Evolutionary conservation across 345 rosid genomes (phyloP), one percentile per base, ranked within the genome.

Genomic region (Salix brachista): DNA sequence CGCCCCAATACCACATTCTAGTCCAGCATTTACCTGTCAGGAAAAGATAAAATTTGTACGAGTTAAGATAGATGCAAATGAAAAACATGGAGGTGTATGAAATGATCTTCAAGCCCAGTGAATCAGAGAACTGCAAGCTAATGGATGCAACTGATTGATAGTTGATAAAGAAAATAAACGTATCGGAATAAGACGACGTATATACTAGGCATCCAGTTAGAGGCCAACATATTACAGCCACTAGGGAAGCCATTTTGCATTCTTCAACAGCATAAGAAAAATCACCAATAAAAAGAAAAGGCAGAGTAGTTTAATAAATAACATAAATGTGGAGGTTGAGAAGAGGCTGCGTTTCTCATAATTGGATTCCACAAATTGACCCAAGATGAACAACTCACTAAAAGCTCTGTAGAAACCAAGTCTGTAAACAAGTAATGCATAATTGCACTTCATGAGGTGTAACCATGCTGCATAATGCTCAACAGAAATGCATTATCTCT

Each of bases 1-100:
- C 82, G 78, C 58, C 65, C 87, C 96, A 4, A 93, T 84, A 76
- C 99, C 99, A 66, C 99, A 96, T 81, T 96, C 99, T 77, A 91
- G 81, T 67, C 97, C 98, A 19, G 88, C 88, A 85, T 76, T 81
- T 77, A 96, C 96, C 98, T 96, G 91, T 65, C 71, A 75, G 36
- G 62, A 58, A 56, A 23, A 72, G 52, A 39, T 17, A 37, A 13
- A 60, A 52, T 66, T 50, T 61, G 73, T 71, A 5, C 44, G 58
- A n/a, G 23, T 56, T 67, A 68, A 17, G 34, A 25, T 26, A 69
- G 50, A 77, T 37, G 6, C 34, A 72, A 71, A 56, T 56, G 14
- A 23, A n/a, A 56, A 56, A 56, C 61, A 1, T 56, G 61, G 26
- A 52, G 44, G 58, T 19, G 58, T 11, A 25, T 1, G 26, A 21